Evolutionary conservation across 371 early-diverging fungal species (phyloP), one percentile per base, ranked within the genome.

Genomic region (Catenaria anguillulae): DNA sequence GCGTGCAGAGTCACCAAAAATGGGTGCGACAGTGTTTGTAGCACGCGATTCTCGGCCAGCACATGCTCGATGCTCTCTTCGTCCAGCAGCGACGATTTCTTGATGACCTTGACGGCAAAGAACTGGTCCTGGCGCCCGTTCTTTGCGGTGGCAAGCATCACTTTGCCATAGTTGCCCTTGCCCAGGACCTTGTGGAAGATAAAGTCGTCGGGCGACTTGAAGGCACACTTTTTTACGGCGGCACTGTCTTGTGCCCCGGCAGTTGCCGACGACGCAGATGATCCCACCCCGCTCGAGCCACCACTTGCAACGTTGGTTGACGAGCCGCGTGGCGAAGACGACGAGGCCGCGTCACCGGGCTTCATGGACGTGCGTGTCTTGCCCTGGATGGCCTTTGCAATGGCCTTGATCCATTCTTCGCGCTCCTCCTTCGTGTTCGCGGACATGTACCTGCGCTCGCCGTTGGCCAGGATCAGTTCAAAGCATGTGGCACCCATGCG

Each of bases 1-100:
- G 76, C 75, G 63, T 82, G 76, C 55, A 86, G 72, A 63, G 80
- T 78, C 34, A 85, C 82, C 60, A 86, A 64, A 73, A 81, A 87
- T 29, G 82, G 78, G 65, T 81, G 82, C 29, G 73, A 10, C 15
- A 50, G 55, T 15, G 60, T 35, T n/a, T 64, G 65, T 31, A 54
- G 46, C 13, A 65, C 45, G 33, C 62, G 56, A 33, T 63, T 63
- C 48, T 63, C 63, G 34, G 63, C 31, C 42, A 63, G 46, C n/a
- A 63, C 45, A 12, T 61, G 62, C 33, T 64, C 66, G 63, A 63
- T 68, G 68, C 12, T 75, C 61, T 78, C 75, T 26, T 67, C 67
- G 40, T 75, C 73, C 48, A 77, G 65, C 55, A 76, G 60, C 59
- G 65, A 56, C 15, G 68, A 63, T 63, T 80, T 80, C 56, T 70